Evolutionary conservation across 2,329 filamentous ascomycete genomes (phyloP).

Genomic region (Coniochaeta pulveracea): DNA sequence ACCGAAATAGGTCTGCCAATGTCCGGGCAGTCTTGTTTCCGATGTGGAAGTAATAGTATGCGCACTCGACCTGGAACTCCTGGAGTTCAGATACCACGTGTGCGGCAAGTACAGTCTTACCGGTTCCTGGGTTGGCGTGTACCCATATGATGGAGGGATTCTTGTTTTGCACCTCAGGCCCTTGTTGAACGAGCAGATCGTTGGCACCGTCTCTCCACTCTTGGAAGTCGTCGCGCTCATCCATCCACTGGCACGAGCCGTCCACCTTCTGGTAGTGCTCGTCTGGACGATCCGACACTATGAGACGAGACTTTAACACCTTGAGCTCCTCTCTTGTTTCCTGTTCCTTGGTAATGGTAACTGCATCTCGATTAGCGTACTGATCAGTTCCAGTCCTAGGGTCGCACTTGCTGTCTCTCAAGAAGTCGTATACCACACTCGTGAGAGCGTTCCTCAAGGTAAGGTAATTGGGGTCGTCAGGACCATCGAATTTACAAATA

Average conservation of each 20-base stretch:
- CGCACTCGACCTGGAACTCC: conserved; percentile 6
- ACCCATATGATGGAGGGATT: conserved; percentile 15
- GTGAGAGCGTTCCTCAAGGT: conserved; percentile 14
- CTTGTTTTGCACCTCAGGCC: neutral
- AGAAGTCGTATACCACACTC: conserved; percentile 9
- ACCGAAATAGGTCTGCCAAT: conserved; percentile 11
- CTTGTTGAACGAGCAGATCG: neutral
- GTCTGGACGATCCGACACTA: conserved; percentile 11
- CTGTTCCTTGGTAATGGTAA: conserved; percentile 4
- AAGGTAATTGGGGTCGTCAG: conserved; percentile 16
- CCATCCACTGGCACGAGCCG: conserved; percentile 19
- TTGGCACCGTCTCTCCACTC: conserved; percentile 12
- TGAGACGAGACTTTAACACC: conserved; percentile 9
- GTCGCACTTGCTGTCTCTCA: conserved; percentile 9
- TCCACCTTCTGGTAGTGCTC: conserved; percentile 15
- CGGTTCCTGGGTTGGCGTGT: conserved; percentile 13
- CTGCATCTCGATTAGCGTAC: conserved; percentile 1
- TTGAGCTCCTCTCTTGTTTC: conserved; percentile 7
- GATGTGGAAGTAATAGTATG: conserved; percentile 12
- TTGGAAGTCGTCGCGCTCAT: conserved; percentile 14
- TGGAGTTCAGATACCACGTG: conserved; percentile 6
- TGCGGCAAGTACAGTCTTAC: conserved; percentile 6
- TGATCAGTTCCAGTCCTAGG: neutral
- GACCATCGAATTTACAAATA: conserved; percentile 20
- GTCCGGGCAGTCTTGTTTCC: conserved; percentile 8